A percentile compares a stretch with the other conserved stretches of the same genome.
phyloP scores from a whole-genome alignment of 441 rosid genomes.

The Adansonia rubrostipa region DNA sequence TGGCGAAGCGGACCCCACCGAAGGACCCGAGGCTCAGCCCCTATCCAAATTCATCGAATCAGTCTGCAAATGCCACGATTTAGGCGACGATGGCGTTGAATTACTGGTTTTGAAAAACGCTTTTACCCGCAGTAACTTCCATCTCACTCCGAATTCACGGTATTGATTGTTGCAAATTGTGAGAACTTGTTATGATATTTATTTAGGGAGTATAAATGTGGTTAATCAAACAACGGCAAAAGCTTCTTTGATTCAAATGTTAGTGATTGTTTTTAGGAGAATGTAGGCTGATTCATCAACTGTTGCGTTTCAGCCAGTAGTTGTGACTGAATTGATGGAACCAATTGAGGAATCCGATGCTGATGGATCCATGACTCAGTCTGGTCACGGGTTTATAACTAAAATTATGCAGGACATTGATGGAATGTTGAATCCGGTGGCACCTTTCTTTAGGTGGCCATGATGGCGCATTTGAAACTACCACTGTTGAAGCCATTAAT shows the following conservation, averaged over 20 bases:
- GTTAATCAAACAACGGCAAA: constrained; percentile 95
- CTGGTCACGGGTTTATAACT: constrained; percentile 94
- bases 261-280: constrained; percentile 92
- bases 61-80: constrained; percentile 81
- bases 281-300: constrained; percentile 99
- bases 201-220: constrained; percentile 84
- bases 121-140: constrained; percentile 86
- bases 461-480: constrained; percentile 82
- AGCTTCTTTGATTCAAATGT: constrained; percentile 92
- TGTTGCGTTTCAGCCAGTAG: constrained; percentile 91
- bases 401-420: constrained; percentile 94
- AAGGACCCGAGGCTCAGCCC: constrained; percentile 67
- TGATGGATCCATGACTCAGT: constrained; percentile 86
- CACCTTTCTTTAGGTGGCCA: constrained; percentile 43
- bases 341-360: constrained; percentile 83
- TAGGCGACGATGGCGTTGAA: constrained; percentile 86
- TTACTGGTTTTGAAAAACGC: constrained; percentile 74
- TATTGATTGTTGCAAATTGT: constrained; percentile 79
- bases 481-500: constrained; percentile 86
- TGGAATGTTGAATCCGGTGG: constrained; percentile 72
- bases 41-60: constrained; percentile 69
- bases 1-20: constrained; percentile 86
- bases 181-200: constrained; percentile 91
- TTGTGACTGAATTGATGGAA: constrained; percentile 92
- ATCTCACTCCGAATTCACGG: constrained; percentile 87